These are phyloP conservation scores for Xylariaceae sp. DNA, from an alignment of 2,329 filamentous ascomycete genomes.

Conservation along the genomic window DNA sequence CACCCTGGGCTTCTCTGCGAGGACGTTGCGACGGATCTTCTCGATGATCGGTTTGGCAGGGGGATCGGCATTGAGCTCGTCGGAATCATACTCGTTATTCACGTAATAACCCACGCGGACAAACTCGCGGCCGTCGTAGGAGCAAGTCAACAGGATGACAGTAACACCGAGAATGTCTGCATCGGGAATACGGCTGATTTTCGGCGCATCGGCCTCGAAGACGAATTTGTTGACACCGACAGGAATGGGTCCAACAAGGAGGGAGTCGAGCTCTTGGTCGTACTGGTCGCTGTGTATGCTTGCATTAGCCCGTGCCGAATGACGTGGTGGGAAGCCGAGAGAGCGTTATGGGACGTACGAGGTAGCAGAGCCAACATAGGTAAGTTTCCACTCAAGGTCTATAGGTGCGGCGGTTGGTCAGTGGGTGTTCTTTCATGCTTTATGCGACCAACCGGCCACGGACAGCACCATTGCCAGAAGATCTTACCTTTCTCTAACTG, in stretches of 20 bases:
- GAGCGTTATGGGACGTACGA: conserved; percentile 58
- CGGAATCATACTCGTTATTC: conserved; percentile 96
- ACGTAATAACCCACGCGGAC: conserved; percentile 98
- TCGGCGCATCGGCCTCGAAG: conserved; percentile 90
- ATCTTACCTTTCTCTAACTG: conserved; percentile 78
- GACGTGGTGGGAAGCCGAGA: not conserved
- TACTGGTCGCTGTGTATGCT: conserved; percentile 69
- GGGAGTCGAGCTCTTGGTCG: conserved; percentile 95
- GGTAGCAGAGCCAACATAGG: conserved; percentile 96
- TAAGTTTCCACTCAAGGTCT: conserved; percentile 99
- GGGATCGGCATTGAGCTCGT: conserved; percentile 82
- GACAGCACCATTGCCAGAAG: not conserved
- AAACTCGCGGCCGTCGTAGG: conserved; percentile 94
- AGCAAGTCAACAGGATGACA: conserved; percentile 91
- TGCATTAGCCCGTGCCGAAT: too few species aligned
- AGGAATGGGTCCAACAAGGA: conserved; percentile 95
- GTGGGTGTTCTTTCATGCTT: not conserved
- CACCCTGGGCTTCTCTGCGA: conserved; percentile 95
- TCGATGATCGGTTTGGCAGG: conserved; percentile 90
- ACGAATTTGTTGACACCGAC: conserved; percentile 98
- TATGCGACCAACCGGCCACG: not conserved
- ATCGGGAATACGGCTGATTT: conserved; percentile 84
- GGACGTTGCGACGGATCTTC: conserved; percentile 83
- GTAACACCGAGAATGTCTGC: conserved; percentile 96
- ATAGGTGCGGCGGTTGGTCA: conserved; percentile 11